A percentile compares a stretch with the other conserved stretches of the same genome.
These are phyloP conservation scores for Geotrichum carabidarum DNA, from an alignment of 1,139 yeast species.

Conservation along the genomic window DNA sequence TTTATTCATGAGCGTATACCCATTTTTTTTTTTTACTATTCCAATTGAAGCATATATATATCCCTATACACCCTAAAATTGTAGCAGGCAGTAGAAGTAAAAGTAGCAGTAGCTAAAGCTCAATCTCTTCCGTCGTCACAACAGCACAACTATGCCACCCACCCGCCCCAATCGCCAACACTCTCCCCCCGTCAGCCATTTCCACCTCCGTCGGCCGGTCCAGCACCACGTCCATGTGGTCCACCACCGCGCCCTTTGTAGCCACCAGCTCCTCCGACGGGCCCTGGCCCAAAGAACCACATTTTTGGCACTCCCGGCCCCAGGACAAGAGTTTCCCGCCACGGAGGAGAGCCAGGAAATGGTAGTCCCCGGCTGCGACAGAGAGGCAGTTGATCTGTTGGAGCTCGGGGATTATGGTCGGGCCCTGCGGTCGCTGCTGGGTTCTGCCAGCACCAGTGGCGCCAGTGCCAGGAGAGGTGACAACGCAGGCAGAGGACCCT, in stretches of 20 bases:
- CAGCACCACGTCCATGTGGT: conserved; percentile 42
- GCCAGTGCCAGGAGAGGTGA: neutral
- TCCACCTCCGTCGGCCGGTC: conserved; percentile 44
- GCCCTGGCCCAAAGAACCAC: conserved; percentile 74
- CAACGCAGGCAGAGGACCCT: conserved; percentile 35
- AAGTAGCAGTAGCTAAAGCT: too few species aligned
- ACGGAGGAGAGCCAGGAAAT: conserved; percentile 55
- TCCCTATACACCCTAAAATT: too few species aligned
- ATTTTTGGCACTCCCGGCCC: conserved; percentile 59
- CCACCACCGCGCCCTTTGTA: conserved; percentile 33
- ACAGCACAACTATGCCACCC: conserved; percentile 79
- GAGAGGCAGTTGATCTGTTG: conserved; percentile 53
- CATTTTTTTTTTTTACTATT: too few species aligned
- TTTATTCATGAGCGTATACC: too few species aligned
- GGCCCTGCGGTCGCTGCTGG: conserved; percentile 22
- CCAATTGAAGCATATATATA: too few species aligned
- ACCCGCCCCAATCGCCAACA: conserved; percentile 56
- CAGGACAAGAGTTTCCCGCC: conserved; percentile 60
- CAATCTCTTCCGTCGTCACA: conserved; percentile 30
- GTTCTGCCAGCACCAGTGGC: conserved; percentile 5
- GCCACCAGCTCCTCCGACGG: conserved; percentile 34
- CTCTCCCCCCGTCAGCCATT: conserved; percentile 38
- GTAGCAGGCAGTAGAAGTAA: too few species aligned
- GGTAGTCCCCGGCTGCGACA: conserved; percentile 71
- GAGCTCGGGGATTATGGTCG: conserved; percentile 41